Percentiles rank a stretch among this genome's conserved stretches.
Conservation (phyloP, 495 filamentous ascomycete species). For the Aspergillus diversus region DNA sequence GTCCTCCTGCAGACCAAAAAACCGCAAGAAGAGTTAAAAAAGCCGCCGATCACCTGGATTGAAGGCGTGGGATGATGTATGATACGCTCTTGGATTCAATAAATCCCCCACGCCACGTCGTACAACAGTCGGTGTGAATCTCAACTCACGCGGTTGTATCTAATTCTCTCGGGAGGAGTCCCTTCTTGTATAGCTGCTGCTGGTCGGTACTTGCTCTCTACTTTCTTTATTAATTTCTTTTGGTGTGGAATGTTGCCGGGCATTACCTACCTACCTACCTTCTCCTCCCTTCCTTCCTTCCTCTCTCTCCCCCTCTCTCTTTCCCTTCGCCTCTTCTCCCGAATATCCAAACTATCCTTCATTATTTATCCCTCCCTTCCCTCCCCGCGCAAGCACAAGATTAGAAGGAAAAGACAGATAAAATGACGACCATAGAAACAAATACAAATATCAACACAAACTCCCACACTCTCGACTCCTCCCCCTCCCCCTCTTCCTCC, state of each 20-base stretch:
- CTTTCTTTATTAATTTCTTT: not conserved
- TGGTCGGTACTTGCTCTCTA: not conserved
- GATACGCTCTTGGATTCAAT: not conserved
- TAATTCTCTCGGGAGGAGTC: not conserved
- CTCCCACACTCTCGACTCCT: not conserved
- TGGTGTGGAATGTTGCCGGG: not conserved
- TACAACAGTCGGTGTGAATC: slow-evolving; percentile 9
- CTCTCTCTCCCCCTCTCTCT: not conserved
- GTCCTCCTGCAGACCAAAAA: too few relatives aligned
- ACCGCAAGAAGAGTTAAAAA: too few relatives aligned
- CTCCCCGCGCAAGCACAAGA: not conserved
- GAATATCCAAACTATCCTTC: not conserved
- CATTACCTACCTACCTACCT: not conserved
- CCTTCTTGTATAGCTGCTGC: not conserved
- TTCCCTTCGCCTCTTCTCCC: not conserved
- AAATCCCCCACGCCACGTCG: slow-evolving; percentile 1
- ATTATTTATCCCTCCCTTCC: not conserved
- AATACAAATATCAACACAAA: slow-evolving; percentile 14
- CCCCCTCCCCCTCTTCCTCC: slow-evolving; percentile 21
- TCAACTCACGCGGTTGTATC: not conserved
- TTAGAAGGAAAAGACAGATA: not conserved
- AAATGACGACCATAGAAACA: slow-evolving; percentile 6
- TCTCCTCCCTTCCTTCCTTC: not conserved
- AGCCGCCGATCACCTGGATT: too few relatives aligned
- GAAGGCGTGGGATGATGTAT: too few relatives aligned